phyloP scores from a whole-genome alignment of 345 rosid genomes.

The Salix arbutifolia region DNA sequence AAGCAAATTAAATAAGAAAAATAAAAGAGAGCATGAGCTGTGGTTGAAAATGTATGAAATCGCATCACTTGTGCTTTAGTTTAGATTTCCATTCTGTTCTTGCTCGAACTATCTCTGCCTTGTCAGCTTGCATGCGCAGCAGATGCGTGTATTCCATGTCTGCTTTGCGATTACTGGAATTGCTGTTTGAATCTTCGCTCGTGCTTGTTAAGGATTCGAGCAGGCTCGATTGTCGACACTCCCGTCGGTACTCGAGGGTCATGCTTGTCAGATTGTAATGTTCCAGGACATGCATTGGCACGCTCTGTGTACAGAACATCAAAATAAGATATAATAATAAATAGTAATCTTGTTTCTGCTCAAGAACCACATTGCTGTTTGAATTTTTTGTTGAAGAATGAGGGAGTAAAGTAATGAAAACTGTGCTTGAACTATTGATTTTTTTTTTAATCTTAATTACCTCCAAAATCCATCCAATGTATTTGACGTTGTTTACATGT shows the following conservation, averaged over 20 bases:
- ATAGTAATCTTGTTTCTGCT: neutral
- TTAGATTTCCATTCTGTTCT: slow-evolving; percentile 55
- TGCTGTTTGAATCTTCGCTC: slow-evolving; percentile 13
- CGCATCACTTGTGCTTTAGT: slow-evolving; percentile 1
- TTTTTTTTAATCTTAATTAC: neutral
- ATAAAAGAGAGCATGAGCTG: neutral
- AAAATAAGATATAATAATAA: neutral
- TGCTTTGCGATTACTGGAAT: slow-evolving; percentile 18
- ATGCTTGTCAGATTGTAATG: slow-evolving; percentile 19
- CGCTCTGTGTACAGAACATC: slow-evolving; percentile 1
- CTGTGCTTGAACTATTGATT: neutral
- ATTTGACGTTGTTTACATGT: slow-evolving; percentile 24
- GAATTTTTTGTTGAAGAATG: no score
- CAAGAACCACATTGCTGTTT: no score
- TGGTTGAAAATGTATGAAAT: neutral
- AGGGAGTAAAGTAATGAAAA: neutral
- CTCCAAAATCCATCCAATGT: slow-evolving; percentile 29
- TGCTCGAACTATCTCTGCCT: slow-evolving; percentile 50
- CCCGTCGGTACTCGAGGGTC: slow-evolving; percentile 25
- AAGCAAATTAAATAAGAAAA: neutral
- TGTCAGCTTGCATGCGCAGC: slow-evolving; percentile 49
- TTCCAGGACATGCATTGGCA: slow-evolving; percentile 21
- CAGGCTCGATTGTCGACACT: slow-evolving; percentile 18
- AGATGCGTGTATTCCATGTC: slow-evolving; percentile 46
- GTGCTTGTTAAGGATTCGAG: slow-evolving; percentile 18